Percentiles rank a stretch among this genome's conserved stretches.
Evolutionary conservation across 2,329 filamentous ascomycete species (phyloP).

Genomic region (Aspergillus chevalieri): DNA sequence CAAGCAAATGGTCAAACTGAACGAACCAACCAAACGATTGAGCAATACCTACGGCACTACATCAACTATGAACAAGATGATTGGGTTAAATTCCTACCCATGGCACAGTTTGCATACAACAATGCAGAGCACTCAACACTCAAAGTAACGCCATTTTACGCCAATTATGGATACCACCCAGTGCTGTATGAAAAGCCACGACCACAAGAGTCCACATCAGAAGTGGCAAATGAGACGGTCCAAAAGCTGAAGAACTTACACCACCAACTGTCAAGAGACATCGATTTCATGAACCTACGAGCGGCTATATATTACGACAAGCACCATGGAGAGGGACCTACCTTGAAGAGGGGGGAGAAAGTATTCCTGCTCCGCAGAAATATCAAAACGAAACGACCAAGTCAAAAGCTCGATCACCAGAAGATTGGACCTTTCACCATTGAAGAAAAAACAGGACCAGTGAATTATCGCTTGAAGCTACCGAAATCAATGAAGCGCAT

Average conservation of each 20-base stretch:
- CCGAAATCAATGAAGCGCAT: not conserved
- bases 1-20: slow-evolving; percentile 2
- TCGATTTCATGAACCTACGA: too few relatives aligned
- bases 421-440: slow-evolving; percentile 1
- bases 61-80: slow-evolving; percentile 6
- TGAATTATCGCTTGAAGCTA: not conserved
- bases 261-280: too few relatives aligned
- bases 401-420: slow-evolving; percentile 1
- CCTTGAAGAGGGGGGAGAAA: not conserved
- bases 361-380: slow-evolving; percentile 1
- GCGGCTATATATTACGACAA: too few relatives aligned
- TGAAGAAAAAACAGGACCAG: not conserved
- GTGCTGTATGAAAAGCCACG: not conserved
- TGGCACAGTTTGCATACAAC: not conserved
- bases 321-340: too few relatives aligned
- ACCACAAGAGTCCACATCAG: not conserved
- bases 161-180: not conserved
- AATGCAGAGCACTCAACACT: not conserved
- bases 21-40: slow-evolving; percentile 1
- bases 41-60: slow-evolving; percentile 8
- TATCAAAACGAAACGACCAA: slow-evolving; percentile 2
- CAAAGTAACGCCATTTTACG: not conserved
- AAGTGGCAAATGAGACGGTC: not conserved
- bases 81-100: not conserved
- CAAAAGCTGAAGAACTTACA: not conserved